phyloP scores from a whole-genome alignment of 2,329 filamentous ascomycete genomes.

The Phaeosphaeria sp. region DNA sequence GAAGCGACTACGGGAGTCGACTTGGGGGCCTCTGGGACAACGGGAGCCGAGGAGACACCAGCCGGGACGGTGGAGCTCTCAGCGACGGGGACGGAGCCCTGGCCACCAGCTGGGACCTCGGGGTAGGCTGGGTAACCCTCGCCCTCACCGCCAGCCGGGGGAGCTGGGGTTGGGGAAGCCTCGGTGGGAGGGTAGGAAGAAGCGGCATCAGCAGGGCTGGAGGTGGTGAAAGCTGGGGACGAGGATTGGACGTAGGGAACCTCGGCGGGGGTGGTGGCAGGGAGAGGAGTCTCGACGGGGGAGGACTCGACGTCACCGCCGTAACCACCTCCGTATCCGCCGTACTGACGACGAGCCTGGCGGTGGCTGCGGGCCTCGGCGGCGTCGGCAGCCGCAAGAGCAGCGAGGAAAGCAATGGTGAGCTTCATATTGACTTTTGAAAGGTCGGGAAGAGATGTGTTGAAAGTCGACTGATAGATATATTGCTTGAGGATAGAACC shows the following conservation, averaged over 20 bases:
- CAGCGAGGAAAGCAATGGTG: conserved; percentile 41
- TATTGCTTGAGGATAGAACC: conserved; percentile 25
- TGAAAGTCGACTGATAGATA: conserved; percentile 8
- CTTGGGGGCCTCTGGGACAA: neutral
- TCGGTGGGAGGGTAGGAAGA: conserved; percentile 12
- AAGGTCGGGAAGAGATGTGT: conserved; percentile 34
- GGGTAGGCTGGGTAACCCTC: neutral
- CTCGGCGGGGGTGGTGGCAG: neutral
- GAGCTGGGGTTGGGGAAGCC: neutral
- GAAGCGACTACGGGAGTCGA: neutral
- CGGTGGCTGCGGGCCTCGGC: conserved; percentile 38
- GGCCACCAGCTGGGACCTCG: neutral
- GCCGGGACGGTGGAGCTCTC: neutral
- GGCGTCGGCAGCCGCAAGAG: conserved; percentile 40
- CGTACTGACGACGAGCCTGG: conserved; percentile 37
- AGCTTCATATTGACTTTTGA: conserved; percentile 39
- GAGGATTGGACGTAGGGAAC: conserved; percentile 15
- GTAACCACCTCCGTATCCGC: conserved; percentile 21
- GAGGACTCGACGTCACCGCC: conserved; percentile 13
- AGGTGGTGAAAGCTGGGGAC: conserved; percentile 11
- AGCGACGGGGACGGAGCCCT: neutral
- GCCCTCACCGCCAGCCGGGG: conserved; percentile 1
- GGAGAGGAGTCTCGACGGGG: conserved; percentile 7
- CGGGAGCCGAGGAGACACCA: neutral
- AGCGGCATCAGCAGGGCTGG: conserved; percentile 10